Conservation (phyloP, 805 yeast species). For the Barnettozyma populi region DNA sequence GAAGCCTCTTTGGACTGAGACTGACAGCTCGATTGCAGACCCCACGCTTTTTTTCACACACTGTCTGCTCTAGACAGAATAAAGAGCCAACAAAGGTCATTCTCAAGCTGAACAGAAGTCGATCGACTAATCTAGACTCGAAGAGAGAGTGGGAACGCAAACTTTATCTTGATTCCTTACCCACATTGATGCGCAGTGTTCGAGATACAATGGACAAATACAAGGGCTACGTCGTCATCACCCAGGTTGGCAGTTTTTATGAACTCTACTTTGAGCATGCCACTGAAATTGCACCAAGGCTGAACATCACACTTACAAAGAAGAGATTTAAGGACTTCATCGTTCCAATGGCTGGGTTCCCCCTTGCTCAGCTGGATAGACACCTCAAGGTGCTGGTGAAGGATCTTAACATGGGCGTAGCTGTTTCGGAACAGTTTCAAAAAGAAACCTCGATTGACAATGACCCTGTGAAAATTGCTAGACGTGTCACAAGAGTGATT, state of each 20-base stretch:
- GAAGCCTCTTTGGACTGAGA: not conserved
- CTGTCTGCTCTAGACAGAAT: not conserved
- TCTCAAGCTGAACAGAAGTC: not conserved
- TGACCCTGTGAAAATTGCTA: constrained; percentile 39
- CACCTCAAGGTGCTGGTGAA: constrained; percentile 72
- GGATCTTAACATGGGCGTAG: constrained; percentile 66
- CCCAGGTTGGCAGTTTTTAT: constrained; percentile 84
- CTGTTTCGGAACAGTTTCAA: constrained; percentile 67
- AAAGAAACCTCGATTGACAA: constrained; percentile 25
- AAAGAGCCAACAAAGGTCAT: constrained; percentile 3
- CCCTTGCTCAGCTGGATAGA: constrained; percentile 61
- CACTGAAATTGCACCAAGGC: constrained; percentile 55
- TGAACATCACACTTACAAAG: constrained; percentile 68
- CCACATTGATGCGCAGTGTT: constrained; percentile 33
- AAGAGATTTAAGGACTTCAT: constrained; percentile 37
- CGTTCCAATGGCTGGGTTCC: constrained; percentile 91
- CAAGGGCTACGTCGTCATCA: constrained; percentile 53
- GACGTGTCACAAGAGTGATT: constrained; percentile 74
- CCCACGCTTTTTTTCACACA: not conserved
- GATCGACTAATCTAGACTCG: not conserved
- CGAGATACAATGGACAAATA: constrained; percentile 39
- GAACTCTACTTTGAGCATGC: constrained; percentile 92
- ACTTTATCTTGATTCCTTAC: constrained; percentile 15
- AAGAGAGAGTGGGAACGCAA: constrained; percentile 1
- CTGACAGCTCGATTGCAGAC: not conserved